A percentile compares a stretch with the other conserved stretches of the same genome.
These are phyloP conservation scores for Exophiala oligosperma DNA, from an alignment of 2,329 filamentous ascomycete genomes.

Conservation along the genomic window DNA sequence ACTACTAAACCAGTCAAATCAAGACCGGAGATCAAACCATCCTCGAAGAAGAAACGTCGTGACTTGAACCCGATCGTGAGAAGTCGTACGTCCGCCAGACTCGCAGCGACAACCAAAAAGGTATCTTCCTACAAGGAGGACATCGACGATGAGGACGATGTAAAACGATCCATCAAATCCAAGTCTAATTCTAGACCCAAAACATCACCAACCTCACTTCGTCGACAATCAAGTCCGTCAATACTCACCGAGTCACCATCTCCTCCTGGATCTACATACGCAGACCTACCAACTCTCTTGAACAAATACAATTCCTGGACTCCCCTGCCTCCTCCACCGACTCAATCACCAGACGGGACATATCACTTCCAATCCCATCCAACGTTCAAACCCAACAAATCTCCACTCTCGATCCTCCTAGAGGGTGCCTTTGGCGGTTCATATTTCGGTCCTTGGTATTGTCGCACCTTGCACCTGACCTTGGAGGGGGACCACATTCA, in stretches of 20 bases:
- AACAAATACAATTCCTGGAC: slow-evolving; percentile 49
- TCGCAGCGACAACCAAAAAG: slow-evolving; percentile 42
- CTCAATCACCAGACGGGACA: slow-evolving; percentile 41
- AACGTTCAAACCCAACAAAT: slow-evolving; percentile 54
- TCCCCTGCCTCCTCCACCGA: slow-evolving; percentile 40
- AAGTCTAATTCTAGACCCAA: slow-evolving; percentile 3
- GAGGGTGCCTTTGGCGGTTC: slow-evolving; percentile 56
- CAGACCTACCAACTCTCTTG: slow-evolving; percentile 23
- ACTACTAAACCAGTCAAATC: background rate
- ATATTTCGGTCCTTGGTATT: slow-evolving; percentile 53
- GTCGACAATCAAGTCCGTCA: background rate
- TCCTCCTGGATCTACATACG: slow-evolving; percentile 9
- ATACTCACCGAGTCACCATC: background rate
- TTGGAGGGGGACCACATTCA: slow-evolving; percentile 47
- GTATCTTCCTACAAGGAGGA: slow-evolving; percentile 31
- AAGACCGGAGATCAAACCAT: slow-evolving; percentile 9
- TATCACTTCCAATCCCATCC: slow-evolving; percentile 50
- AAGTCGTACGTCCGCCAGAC: slow-evolving; percentile 50
- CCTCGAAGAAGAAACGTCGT: slow-evolving; percentile 47
- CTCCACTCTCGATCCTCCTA: slow-evolving; percentile 52
- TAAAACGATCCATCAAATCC: background rate
- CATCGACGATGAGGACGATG: background rate
- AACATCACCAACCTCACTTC: background rate
- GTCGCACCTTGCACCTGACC: slow-evolving; percentile 42
- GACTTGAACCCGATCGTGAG: slow-evolving; percentile 15